Conservation (phyloP, 2,329 filamentous ascomycete genomes). For the Fusarium pseudonygamai region DNA sequence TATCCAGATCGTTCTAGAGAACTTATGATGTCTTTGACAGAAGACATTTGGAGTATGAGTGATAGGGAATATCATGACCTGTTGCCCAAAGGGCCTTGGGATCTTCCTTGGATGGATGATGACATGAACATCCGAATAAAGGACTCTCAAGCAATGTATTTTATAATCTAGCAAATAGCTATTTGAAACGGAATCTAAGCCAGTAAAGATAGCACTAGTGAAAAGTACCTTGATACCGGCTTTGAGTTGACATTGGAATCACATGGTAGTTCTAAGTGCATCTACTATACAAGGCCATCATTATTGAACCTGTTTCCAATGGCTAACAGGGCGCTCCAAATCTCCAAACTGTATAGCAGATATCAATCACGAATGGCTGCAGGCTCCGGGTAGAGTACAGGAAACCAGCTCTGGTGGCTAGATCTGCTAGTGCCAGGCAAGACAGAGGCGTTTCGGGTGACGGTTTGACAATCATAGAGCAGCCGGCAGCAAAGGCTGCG, state of each 20-base stretch:
- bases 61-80: background rate
- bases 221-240: background rate
- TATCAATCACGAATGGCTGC: background rate
- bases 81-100: background rate
- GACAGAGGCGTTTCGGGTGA: slow-evolving; percentile 79
- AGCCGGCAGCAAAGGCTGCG: slow-evolving; percentile 74
- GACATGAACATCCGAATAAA: background rate
- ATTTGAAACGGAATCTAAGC: background rate
- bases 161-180: background rate
- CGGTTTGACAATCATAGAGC: slow-evolving; percentile 78
- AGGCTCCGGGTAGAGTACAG: background rate
- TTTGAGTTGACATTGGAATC: background rate
- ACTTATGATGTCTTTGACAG: background rate
- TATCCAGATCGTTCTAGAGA: background rate
- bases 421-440: slow-evolving; percentile 72
- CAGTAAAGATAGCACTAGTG: background rate
- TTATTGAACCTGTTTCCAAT: background rate
- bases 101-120: background rate
- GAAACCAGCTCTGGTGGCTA: slow-evolving; percentile 78
- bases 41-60: background rate
- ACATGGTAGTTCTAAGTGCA: no score
- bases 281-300: background rate
- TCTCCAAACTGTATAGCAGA: background rate
- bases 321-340: no score
- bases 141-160: background rate